These are phyloP conservation scores for Musa beccarii DNA, from an alignment of 176 grass and related monocot genomes.

Conservation along the genomic window DNA sequence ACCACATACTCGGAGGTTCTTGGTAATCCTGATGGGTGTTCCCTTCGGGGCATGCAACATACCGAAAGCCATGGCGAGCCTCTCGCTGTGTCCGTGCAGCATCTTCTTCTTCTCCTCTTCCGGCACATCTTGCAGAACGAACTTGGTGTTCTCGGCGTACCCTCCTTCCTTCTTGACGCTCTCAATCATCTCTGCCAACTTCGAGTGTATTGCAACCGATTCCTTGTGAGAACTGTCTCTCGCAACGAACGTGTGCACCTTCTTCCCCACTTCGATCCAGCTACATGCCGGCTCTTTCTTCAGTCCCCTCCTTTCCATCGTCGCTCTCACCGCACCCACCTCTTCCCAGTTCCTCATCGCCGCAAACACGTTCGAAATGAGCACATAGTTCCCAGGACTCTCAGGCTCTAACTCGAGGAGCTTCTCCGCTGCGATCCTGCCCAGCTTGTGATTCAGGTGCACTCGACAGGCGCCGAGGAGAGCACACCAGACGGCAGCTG, in stretches of 20 bases:
- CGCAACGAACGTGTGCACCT: conserved; percentile 41
- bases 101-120: conserved; percentile 50
- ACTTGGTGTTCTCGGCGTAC: conserved; percentile 52
- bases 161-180: conserved; percentile 37
- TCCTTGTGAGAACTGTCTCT: conserved; percentile 42
- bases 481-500: conserved; percentile 62
- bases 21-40: conserved; percentile 36
- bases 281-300: conserved; percentile 74
- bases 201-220: conserved; percentile 39
- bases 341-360: conserved; percentile 64
- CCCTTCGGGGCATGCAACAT: conserved; percentile 35
- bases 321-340: conserved; percentile 43
- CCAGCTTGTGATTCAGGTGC: conserved; percentile 47
- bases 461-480: conserved; percentile 68
- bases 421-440: conserved; percentile 46
- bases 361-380: conserved; percentile 68
- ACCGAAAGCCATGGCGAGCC: conserved; percentile 45
- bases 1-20: conserved; percentile 51
- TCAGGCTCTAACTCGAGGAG: conserved; percentile 60
- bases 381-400: conserved; percentile 68
- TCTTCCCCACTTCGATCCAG: conserved; percentile 62
- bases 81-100: conserved; percentile 52
- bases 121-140: conserved; percentile 40
- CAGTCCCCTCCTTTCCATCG: conserved; percentile 45
- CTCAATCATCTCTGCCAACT: conserved; percentile 44